These are phyloP conservation scores for Saprolegnia parasitica DNA, from an alignment of 352 stramenopile species.

Conservation along the genomic window DNA sequence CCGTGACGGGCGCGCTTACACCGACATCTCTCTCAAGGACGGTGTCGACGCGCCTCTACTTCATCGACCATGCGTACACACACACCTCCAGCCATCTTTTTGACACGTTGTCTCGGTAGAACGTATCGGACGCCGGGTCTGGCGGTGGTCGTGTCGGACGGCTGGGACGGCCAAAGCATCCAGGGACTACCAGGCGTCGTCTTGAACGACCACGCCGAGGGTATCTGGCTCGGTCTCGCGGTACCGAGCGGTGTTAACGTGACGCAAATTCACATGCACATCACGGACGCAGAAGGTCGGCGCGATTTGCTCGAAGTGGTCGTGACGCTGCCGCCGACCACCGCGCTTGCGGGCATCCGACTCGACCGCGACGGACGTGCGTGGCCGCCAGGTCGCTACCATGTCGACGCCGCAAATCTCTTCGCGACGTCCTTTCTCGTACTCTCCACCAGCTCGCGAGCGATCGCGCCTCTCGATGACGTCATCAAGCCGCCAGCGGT, in stretches of 20 bases:
- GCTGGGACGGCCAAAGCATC: not conserved
- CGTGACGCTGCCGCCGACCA: not conserved
- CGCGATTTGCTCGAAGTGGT: not conserved
- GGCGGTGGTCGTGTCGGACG: not conserved
- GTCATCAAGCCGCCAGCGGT: too few relatives aligned
- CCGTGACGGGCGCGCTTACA: not conserved
- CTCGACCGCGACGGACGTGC: not conserved
- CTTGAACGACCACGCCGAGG: not conserved
- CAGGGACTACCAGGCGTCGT: slow-evolving; percentile 9
- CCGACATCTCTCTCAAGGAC: not conserved
- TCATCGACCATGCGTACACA: not conserved
- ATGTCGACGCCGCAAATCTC: too few relatives aligned
- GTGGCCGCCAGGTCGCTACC: not conserved
- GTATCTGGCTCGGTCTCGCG: slow-evolving; percentile 15
- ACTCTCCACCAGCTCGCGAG: too few relatives aligned
- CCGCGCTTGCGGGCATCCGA: not conserved
- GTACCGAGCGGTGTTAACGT: not conserved
- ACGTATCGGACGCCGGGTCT: not conserved
- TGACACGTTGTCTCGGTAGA: not conserved
- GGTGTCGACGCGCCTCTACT: not conserved
- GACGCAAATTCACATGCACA: not conserved
- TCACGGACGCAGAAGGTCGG: not conserved
- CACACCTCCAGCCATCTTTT: not conserved
- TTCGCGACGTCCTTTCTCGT: too few relatives aligned
- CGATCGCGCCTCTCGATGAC: too few relatives aligned